Evolutionary conservation across 495 filamentous ascomycete genomes (phyloP), one percentile per base, ranked within the genome.

Genomic region (Baudoinia panamericana): DNA sequence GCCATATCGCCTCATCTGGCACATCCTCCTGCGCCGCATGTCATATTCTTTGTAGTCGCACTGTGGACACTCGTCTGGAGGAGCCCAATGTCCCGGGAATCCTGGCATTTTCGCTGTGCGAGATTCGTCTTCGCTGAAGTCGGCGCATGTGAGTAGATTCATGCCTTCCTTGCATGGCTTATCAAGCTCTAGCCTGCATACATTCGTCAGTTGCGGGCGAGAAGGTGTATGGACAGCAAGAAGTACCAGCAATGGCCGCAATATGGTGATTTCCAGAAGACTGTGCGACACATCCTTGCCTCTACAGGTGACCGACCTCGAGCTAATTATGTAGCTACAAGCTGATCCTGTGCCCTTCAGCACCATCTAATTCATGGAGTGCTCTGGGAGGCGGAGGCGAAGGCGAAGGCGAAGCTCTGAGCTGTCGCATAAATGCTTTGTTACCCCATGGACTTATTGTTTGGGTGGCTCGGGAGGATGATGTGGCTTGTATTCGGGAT

Each of bases 231-330:
- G 21, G n/a, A n/a, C n/a, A n/a, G n/a, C n/a, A n/a, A n/a, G n/a
- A n/a, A n/a, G 16, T 63, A 43, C 61, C 65, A 70, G 24, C 44
- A 33, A 39, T 65, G 61, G 5, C 28, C 24, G 53, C 66, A 70
- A 5, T 39, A 52, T 2, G 41, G 39, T 6, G 62, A 64, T 22
- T 48, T 52, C 37, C 56, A 61, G 29, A 53, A 52, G 16, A 36
- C 53, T n/a, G 54, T 55, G 11, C 22, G 49, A 47, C 67, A 70
- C 66, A 69, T 69, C 1, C 3, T 38, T 16, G 35, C 18, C n/a
- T n/a, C n/a, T n/a, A n/a, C n/a, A n/a, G n/a, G n/a, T n/a, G n/a
- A n/a, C n/a, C n/a, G n/a, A n/a, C n/a, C n/a, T n/a, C n/a, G n/a
- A n/a, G n/a, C n/a, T n/a, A n/a, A n/a, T n/a, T n/a, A n/a, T n/a